Conservation (phyloP, 805 yeast genomes). For the Priceomyces melissophilus region DNA sequence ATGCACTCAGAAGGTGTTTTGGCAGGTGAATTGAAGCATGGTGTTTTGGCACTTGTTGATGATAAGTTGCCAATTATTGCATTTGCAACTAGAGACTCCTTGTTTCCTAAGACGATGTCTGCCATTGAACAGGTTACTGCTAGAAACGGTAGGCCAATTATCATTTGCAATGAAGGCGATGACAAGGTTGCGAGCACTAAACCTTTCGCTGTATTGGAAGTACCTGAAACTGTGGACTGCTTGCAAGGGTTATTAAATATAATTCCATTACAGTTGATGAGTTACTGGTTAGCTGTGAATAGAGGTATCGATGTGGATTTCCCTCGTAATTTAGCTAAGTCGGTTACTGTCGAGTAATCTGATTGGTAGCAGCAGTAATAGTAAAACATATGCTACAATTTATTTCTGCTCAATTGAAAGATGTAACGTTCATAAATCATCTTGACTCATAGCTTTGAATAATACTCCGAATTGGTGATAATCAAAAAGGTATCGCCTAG, state of each 20-base stretch:
- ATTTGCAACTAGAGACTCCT: constrained; percentile 92
- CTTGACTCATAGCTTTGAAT: too few relatives aligned
- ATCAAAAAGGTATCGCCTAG: too few relatives aligned
- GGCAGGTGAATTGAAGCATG: constrained; percentile 98
- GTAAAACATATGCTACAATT: too few relatives aligned
- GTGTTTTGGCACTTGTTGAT: constrained; percentile 95
- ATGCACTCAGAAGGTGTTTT: constrained; percentile 99
- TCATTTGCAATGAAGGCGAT: constrained; percentile 83
- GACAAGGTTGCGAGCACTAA: constrained; percentile 54
- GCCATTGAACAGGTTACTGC: constrained; percentile 97
- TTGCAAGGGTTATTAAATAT: constrained; percentile 94
- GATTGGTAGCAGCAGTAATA: not conserved
- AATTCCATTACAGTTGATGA: constrained; percentile 90
- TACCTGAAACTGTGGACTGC: constrained; percentile 95
- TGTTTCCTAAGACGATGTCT: constrained; percentile 93
- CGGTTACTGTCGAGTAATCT: constrained; percentile 88
- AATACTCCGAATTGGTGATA: too few relatives aligned
- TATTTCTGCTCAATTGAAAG: too few relatives aligned
- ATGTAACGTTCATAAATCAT: too few relatives aligned
- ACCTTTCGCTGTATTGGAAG: constrained; percentile 72
- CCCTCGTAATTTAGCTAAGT: constrained; percentile 97
- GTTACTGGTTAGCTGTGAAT: constrained; percentile 94
- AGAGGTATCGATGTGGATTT: constrained; percentile 97
- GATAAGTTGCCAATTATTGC: constrained; percentile 91
- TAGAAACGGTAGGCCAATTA: constrained; percentile 94